Percentiles rank a stretch among this genome's conserved stretches.
Conservation (phyloP, 2,329 filamentous ascomycete species). For the Epichloe typhina region DNA sequence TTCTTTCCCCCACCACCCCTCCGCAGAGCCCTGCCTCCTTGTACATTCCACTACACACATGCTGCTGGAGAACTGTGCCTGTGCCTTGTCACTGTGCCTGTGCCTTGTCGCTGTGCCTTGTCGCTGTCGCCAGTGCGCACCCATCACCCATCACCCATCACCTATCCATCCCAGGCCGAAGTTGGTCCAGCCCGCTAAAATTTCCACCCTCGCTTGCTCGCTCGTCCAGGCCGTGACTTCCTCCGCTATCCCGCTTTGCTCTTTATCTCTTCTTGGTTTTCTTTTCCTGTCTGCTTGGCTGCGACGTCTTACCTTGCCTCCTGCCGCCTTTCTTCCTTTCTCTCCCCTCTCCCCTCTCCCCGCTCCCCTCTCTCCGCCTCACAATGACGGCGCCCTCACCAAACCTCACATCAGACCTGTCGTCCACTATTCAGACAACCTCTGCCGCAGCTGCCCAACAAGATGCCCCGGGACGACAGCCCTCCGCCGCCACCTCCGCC, state of each 20-base stretch:
- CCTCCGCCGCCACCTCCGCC: slow-evolving; percentile 47
- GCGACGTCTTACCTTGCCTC: slow-evolving; percentile 12
- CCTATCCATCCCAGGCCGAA: too few relatives aligned
- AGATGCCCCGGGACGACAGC: slow-evolving; percentile 51
- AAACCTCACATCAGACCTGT: slow-evolving; percentile 10
- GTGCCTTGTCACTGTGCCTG: too few relatives aligned
- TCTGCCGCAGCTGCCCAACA: slow-evolving; percentile 27
- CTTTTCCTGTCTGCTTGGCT: slow-evolving; percentile 15
- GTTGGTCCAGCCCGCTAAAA: too few relatives aligned
- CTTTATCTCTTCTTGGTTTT: slow-evolving; percentile 3
- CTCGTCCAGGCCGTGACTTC: neutral
- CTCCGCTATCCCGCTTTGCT: slow-evolving; percentile 13
- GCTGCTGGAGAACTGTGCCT: too few relatives aligned
- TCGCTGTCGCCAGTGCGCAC: too few relatives aligned
- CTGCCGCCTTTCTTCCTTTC: slow-evolving; percentile 12
- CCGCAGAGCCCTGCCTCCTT: neutral
- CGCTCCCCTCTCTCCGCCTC: slow-evolving; percentile 12
- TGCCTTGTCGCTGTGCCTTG: too few relatives aligned
- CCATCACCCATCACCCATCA: too few relatives aligned
- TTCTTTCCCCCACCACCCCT: neutral
- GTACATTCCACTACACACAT: too few relatives aligned
- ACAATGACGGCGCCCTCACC: slow-evolving; percentile 21
- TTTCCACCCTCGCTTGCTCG: neutral
- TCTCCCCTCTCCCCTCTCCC: slow-evolving; percentile 5
- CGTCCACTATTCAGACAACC: slow-evolving; percentile 13